phyloP scores from a whole-genome alignment of 2,329 filamentous ascomycete species.

The Talaromyces sp. region DNA sequence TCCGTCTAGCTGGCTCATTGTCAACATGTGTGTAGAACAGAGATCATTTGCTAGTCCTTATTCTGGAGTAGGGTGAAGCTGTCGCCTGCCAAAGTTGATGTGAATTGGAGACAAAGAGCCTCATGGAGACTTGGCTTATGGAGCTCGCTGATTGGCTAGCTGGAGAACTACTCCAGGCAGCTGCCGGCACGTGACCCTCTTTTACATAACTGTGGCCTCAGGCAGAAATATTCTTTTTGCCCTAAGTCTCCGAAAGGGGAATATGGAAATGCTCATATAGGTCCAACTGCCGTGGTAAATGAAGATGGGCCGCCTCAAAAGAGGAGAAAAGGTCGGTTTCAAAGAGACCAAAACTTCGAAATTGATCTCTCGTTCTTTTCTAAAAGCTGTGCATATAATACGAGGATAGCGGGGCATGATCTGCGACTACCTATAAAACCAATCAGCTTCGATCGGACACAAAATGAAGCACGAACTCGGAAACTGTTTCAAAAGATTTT shows the following conservation, averaged over 20 bases:
- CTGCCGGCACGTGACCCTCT: background rate
- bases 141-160: background rate
- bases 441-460: background rate
- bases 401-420: background rate
- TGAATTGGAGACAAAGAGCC: background rate
- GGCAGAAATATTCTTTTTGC: background rate
- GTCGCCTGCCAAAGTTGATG: too few species aligned
- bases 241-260: background rate
- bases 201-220: background rate
- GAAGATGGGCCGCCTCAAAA: slow-evolving; percentile 7
- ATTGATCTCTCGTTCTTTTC: background rate
- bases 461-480: background rate
- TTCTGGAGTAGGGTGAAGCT: too few species aligned
- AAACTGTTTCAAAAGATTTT: slow-evolving; percentile 2
- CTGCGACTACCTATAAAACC: slow-evolving; percentile 1
- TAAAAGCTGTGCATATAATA: background rate
- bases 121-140: background rate
- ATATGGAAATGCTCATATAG: background rate
- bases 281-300: background rate
- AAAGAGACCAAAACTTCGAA: background rate
- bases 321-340: slow-evolving; percentile 1
- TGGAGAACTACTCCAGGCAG: background rate
- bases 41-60: too few species aligned
- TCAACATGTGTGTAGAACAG: background rate
- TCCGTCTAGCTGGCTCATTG: background rate